These are phyloP conservation scores for Cunninghamia lanceolata DNA, from an alignment of 75 land plant species.

Conservation along the genomic window DNA sequence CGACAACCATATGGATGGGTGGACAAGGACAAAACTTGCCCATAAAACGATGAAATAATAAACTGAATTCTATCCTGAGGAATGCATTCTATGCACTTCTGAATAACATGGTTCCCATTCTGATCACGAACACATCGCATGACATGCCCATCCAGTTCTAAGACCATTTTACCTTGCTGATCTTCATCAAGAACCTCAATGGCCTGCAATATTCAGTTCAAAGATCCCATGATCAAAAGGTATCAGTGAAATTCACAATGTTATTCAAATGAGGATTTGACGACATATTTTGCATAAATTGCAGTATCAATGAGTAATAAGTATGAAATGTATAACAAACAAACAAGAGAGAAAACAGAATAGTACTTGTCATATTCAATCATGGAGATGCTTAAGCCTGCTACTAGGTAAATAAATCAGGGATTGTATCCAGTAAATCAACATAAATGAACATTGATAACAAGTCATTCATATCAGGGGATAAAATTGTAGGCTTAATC, in stretches of 20 bases:
- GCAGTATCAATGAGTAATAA: neutral
- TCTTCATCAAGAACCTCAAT: constrained; percentile 74
- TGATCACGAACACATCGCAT: constrained; percentile 89
- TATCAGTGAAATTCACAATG: neutral
- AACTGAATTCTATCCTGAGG: constrained; percentile 75
- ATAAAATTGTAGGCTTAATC: neutral
- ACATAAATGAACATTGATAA: neutral
- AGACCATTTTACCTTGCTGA: constrained; percentile 64
- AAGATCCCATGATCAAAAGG: neutral
- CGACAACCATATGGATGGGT: constrained; percentile 91
- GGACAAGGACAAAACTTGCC: constrained; percentile 68
- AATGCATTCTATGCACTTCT: constrained; percentile 81
- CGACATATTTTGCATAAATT: neutral
- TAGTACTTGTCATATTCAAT: neutral
- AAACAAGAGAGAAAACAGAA: neutral
- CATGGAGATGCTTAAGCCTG: neutral
- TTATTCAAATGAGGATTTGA: no score
- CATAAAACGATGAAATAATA: constrained; percentile 70
- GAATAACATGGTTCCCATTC: constrained; percentile 89
- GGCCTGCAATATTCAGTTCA: constrained; percentile 40
- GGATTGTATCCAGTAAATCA: neutral
- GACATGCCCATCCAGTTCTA: constrained; percentile 79
- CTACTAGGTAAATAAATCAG: neutral
- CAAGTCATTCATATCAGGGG: neutral
- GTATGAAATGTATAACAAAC: neutral